phyloP scores from a whole-genome alignment of 352 stramenopile species.

The Globisporangium cystogenes region DNA sequence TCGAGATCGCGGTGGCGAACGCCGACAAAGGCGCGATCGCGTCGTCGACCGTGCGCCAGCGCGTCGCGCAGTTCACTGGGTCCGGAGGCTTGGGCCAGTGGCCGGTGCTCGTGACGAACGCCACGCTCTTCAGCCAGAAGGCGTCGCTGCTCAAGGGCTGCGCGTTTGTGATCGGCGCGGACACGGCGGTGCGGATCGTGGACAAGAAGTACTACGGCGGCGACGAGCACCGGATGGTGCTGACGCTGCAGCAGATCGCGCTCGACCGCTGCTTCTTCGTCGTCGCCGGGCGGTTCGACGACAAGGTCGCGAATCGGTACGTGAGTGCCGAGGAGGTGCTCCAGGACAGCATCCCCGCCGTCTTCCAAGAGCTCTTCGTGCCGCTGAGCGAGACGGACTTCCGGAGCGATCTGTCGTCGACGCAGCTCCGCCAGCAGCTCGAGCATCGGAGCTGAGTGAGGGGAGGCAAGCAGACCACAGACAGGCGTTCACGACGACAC shows the following conservation, averaged over 20 bases:
- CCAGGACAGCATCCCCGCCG: constrained; percentile 28
- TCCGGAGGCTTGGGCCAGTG: constrained; percentile 23
- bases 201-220: constrained; percentile 90
- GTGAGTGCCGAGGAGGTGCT: constrained; percentile 58
- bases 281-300: constrained; percentile 77
- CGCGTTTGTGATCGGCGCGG: constrained; percentile 84
- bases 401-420: constrained; percentile 87
- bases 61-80: constrained; percentile 52
- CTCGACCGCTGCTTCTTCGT: constrained; percentile 73
- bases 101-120: constrained; percentile 76
- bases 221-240: constrained; percentile 67
- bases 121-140: constrained; percentile 80
- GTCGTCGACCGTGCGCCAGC: constrained; percentile 24
- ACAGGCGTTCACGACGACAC: no score
- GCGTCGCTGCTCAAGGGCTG: constrained; percentile 66
- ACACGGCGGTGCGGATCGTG: constrained; percentile 84
- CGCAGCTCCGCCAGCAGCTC: constrained; percentile 49
- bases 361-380: constrained; percentile 64
- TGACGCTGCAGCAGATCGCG: constrained; percentile 65
- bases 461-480: no score
- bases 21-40: constrained; percentile 73
- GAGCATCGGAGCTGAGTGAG: no score
- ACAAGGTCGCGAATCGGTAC: constrained; percentile 39
- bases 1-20: constrained; percentile 75
- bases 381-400: constrained; percentile 68